phyloP scores from a whole-genome alignment of 805 yeast genomes.

The Metschnikowia corniflorae region DNA sequence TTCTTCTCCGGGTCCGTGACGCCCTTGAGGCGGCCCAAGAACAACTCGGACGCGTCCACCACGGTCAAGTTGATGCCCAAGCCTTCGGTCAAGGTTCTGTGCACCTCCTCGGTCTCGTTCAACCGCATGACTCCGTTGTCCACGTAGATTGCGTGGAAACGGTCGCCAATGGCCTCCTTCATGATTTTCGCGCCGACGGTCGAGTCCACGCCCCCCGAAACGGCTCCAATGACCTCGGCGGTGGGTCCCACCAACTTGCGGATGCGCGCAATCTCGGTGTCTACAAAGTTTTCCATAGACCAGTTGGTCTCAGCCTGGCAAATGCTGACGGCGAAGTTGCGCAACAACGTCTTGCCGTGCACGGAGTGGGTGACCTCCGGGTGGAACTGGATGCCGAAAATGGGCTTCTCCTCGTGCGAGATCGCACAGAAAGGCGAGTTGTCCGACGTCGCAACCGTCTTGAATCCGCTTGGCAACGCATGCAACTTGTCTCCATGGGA shows the following conservation, averaged over 20 bases:
- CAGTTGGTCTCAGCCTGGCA: constrained; percentile 87
- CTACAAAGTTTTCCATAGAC: constrained; percentile 98
- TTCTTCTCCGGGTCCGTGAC: constrained; percentile 98
- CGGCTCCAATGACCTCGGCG: constrained; percentile 99
- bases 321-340: constrained; percentile 89
- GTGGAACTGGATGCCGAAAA: constrained; percentile 97
- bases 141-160: constrained; percentile 97
- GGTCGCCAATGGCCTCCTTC: constrained; percentile 97
- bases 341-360: constrained; percentile 81
- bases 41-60: constrained; percentile 90
- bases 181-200: constrained; percentile 98
- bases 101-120: constrained; percentile 86
- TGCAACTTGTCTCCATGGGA: constrained; percentile 96
- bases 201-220: constrained; percentile 98
- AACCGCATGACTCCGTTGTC: constrained; percentile 97
- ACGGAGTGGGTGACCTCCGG: constrained; percentile 97
- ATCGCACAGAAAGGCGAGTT: constrained; percentile 97
- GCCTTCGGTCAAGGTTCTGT: constrained; percentile 86
- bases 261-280: constrained; percentile 92
- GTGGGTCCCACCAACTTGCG: constrained; percentile 90
- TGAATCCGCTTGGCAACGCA: constrained; percentile 85
- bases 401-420: constrained; percentile 64
- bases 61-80: constrained; percentile 93
- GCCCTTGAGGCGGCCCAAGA: constrained; percentile 81
- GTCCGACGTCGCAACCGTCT: constrained; percentile 82